phyloP scores from a whole-genome alignment of 208 protist species.

The Trypanosoma lewisi region DNA sequence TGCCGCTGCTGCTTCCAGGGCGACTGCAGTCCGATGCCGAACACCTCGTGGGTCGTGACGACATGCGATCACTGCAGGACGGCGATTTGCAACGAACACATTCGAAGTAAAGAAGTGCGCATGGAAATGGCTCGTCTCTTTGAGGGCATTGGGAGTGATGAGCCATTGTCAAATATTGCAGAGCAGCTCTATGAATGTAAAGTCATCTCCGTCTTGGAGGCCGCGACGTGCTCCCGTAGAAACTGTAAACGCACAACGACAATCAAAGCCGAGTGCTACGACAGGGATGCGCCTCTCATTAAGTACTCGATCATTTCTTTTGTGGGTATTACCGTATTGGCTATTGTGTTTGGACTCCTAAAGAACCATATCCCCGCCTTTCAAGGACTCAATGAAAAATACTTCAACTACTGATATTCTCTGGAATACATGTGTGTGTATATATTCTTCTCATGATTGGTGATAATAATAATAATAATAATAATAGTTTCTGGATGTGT shows the following conservation, averaged over 20 bases:
- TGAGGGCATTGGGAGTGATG: slow-evolving; percentile 56
- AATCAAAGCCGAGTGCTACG: slow-evolving; percentile 76
- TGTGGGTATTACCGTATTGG: slow-evolving; percentile 49
- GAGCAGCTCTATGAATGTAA: slow-evolving; percentile 58
- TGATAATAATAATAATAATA: too few species aligned
- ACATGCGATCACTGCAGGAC: slow-evolving; percentile 55
- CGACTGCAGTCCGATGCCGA: slow-evolving; percentile 49
- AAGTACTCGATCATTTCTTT: slow-evolving; percentile 72
- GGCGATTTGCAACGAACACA: slow-evolving; percentile 55
- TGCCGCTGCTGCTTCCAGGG: slow-evolving; percentile 83
- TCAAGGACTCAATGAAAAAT: slow-evolving; percentile 62
- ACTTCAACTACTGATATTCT: slow-evolving; percentile 67
- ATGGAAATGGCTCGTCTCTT: slow-evolving; percentile 67
- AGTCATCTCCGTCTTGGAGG: slow-evolving; percentile 69
- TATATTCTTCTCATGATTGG: not conserved
- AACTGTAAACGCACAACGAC: slow-evolving; percentile 65
- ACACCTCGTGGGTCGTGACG: slow-evolving; percentile 48
- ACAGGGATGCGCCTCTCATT: slow-evolving; percentile 62
- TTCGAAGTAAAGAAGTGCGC: slow-evolving; percentile 46
- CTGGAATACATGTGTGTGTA: not conserved
- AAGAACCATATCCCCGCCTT: slow-evolving; percentile 82
- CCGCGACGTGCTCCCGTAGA: slow-evolving; percentile 50
- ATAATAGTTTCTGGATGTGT: too few species aligned
- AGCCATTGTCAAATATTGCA: slow-evolving; percentile 14
- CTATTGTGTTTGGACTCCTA: slow-evolving; percentile 61